Base-by-base conservation (phyloP, 148 eudicot species). In the Vaccinium corymbosum region DNA sequence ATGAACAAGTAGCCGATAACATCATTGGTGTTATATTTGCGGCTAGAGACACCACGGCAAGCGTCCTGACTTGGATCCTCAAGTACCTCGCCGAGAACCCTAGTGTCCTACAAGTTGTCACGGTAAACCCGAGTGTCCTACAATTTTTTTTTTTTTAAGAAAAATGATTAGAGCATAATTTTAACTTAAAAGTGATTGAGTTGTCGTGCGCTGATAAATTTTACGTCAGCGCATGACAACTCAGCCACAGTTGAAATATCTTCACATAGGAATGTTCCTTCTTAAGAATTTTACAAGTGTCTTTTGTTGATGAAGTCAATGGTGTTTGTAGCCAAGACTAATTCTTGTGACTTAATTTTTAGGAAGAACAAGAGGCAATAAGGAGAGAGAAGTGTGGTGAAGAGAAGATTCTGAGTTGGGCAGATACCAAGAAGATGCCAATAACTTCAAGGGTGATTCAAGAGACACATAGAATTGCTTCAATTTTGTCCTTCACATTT, bases 1-100 rank as follows among this genome's bases (percentile, higher is more conserved):
- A 97, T 49, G 91, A 94, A 80, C 99, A 97, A 82, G 95, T 97
- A 27, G 95, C 97, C 27, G 99, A 97, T 76, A 97, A 97, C 86
- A 89, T 94, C n/a, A 94, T 97, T 16, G 99, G 99, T 56, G 97
- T 94, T 29, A 93, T 97, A 20, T 97, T 97, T 72, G 99, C 99
- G 4, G 98, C 99, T 22, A 87, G 99, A 1, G 99, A 97, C 81
- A 97, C 99, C 49, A 97, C 99, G 7, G 97, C 99, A 51, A 97
- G 95, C 83, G 94, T 93, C 50, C 89, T 97, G 0, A 97, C 99
- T 17, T 94, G 99, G 99, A 92, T 97, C 10, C 55, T 97, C 83
- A 97, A 97, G 88, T 97, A 83, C 91, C 90, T 97, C 9, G 96
- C 91, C 19, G 99, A 97, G 35, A 88, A 94, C 71, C 98, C 95